phyloP scores from a whole-genome alignment of 345 rosid species.

The Lagerstroemia speciosa region DNA sequence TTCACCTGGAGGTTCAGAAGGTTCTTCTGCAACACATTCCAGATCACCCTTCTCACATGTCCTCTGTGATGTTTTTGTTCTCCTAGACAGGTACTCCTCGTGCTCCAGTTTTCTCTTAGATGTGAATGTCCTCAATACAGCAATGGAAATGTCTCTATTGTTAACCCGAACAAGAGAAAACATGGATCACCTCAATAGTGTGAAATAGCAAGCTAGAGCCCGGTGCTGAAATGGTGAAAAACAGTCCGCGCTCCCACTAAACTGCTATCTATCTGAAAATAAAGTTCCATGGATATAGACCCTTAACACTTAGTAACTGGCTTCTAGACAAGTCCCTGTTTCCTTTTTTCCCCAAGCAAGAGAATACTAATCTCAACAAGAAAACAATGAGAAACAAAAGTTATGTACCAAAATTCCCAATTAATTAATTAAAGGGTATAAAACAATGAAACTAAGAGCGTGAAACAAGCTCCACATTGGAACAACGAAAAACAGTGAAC shows the following conservation, averaged over 20 bases:
- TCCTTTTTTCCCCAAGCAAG: no score
- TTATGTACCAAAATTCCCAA: no score
- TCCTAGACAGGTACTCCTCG: conserved; percentile 44
- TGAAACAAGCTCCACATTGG: no score
- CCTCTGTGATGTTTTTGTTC: conserved; percentile 32
- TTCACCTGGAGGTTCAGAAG: conserved; percentile 18
- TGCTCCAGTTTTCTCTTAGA: conserved; percentile 64
- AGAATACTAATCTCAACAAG: no score
- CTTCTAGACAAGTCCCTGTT: no score
- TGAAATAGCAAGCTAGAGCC: not conserved
- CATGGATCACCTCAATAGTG: not conserved
- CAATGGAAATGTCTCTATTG: conserved; percentile 86
- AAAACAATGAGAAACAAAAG: no score
- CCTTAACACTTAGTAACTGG: no score
- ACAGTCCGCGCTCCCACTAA: not conserved
- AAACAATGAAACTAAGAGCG: not conserved
- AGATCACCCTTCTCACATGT: conserved; percentile 29
- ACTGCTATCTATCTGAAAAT: not conserved
- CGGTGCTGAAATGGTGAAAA: not conserved
- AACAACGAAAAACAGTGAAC: not conserved
- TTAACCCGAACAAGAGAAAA: conserved; percentile 49
- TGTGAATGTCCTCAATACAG: conserved; percentile 71
- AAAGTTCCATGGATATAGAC: not conserved
- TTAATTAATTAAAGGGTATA: no score
- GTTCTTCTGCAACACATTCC: conserved; percentile 24